Conservation (phyloP, 495 filamentous ascomycete genomes). For the Penicillium cosmopolitanum region DNA sequence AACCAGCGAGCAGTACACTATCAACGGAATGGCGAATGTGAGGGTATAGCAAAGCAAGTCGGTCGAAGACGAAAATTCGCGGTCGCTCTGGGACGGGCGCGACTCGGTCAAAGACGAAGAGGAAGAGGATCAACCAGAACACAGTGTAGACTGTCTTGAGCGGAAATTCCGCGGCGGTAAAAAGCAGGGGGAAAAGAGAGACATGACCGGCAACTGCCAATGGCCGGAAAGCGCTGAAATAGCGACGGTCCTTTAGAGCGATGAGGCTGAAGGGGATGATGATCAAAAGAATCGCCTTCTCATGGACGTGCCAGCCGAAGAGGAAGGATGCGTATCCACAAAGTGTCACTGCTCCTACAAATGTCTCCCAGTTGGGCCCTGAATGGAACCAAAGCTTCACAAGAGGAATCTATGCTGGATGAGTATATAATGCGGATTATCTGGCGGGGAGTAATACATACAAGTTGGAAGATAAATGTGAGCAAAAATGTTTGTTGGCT, state of each 20-base stretch:
- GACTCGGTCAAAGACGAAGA: slow-evolving; percentile 82
- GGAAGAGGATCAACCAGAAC: slow-evolving; percentile 86
- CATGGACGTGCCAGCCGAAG: slow-evolving; percentile 98
- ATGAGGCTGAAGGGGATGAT: slow-evolving; percentile 96
- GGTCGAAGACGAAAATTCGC: slow-evolving; percentile 84
- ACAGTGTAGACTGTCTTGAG: slow-evolving; percentile 92
- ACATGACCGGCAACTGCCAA: slow-evolving; percentile 93
- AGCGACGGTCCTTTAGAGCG: slow-evolving; percentile 87
- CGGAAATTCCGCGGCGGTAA: slow-evolving; percentile 84
- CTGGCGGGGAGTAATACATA: slow-evolving; percentile 37
- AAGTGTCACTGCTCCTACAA: slow-evolving; percentile 88
- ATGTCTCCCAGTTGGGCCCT: slow-evolving; percentile 70
- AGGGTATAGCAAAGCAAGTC: slow-evolving; percentile 90
- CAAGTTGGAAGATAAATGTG: slow-evolving; percentile 81
- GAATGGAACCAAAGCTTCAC: slow-evolving; percentile 81
- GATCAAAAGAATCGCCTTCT: slow-evolving; percentile 93
- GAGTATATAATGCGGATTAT: background rate
- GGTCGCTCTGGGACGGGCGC: slow-evolving; percentile 77
- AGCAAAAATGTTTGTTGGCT: slow-evolving; percentile 79
- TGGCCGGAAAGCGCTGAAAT: slow-evolving; percentile 89
- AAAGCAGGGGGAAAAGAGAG: slow-evolving; percentile 91
- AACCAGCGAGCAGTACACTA: slow-evolving; percentile 82
- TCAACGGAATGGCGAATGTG: slow-evolving; percentile 81
- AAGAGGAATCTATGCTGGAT: slow-evolving; percentile 61
- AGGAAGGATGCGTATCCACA: slow-evolving; percentile 96